Percentiles rank a stretch among this genome's conserved stretches.
Conservation (phyloP, 2,329 filamentous ascomycete genomes). For the Paraphoma chrysanthemicola region DNA sequence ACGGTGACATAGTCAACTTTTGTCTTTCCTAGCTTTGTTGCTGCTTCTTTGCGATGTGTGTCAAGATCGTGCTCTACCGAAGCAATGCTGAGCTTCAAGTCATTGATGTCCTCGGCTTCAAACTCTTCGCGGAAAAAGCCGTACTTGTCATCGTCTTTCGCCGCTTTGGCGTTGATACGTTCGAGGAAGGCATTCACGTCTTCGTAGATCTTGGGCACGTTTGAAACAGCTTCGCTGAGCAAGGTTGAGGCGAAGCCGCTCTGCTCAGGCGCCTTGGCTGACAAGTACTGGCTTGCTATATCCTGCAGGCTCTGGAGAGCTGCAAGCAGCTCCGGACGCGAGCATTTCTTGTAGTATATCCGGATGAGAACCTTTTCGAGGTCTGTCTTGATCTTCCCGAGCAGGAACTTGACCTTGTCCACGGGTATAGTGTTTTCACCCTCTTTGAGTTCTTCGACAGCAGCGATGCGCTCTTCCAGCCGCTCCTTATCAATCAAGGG, state of each 20-base stretch:
- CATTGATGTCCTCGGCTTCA: constrained; percentile 87
- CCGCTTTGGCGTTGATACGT: constrained; percentile 83
- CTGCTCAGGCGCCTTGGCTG: constrained; percentile 69
- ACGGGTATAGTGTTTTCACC: constrained; percentile 70
- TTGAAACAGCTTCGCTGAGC: constrained; percentile 73
- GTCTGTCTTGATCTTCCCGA: constrained; percentile 77
- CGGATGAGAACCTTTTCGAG: constrained; percentile 92
- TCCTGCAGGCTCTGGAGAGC: constrained; percentile 85
- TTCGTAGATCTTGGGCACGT: constrained; percentile 77
- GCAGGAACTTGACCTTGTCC: constrained; percentile 75
- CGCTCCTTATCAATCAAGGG: constrained; percentile 78
- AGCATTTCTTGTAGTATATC: constrained; percentile 97
- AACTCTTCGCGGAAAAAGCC: constrained; percentile 86
- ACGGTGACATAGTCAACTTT: constrained; percentile 82
- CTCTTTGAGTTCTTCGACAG: constrained; percentile 84
- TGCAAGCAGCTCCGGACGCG: constrained; percentile 82
- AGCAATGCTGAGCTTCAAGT: constrained; percentile 93
- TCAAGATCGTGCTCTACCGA: constrained; percentile 89
- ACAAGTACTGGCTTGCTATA: constrained; percentile 77
- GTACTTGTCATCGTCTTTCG: constrained; percentile 89
- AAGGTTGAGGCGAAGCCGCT: constrained; percentile 75
- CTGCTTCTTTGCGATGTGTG: constrained; percentile 74
- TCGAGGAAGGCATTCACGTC: constrained; percentile 79
- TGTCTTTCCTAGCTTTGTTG: constrained; percentile 73
- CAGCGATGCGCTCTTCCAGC: constrained; percentile 79